Evolutionary conservation across 2,329 filamentous ascomycete genomes (phyloP), one percentile per base, ranked within the genome.

Genomic region (Cadophora malorum): DNA sequence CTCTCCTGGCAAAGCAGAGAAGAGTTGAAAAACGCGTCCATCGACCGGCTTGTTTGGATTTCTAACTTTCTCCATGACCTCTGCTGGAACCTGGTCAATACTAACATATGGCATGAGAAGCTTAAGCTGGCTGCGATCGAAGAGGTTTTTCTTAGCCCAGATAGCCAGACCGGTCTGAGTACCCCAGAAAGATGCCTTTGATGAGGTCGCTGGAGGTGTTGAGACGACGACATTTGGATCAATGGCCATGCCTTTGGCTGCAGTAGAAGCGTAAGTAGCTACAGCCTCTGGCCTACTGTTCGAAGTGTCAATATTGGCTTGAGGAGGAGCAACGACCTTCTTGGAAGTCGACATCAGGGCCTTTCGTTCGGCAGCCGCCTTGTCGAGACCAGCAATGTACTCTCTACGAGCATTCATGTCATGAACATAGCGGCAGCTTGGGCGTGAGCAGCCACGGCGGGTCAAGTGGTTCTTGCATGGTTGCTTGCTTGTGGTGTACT

Each of bases 1-100:
- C 28, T 70, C 70, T 47, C 56, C 58, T 5, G 70, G 68, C 50
- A 71, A 59, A 5, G 25, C 2, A 9, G 47, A 8, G 63, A 71
- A 68, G 25, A 35, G 28, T 59, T 63, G n/a, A 28, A 69, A 66
- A 2, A 25, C 28, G n/a, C 9, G 25, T 16, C 35, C 38, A 21
- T 28, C 23, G 31, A 23, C 55, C 35, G 55, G 21, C 9, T 59
- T 35, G 31, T 9, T 16, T 25, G 55, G 6, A 3, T 41, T 59
- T 33, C 14, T 41, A 8, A 59, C n/a, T 5, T 21, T n/a, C 4
- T 23, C 21, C 10, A 59, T 14, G n/a, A 38, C 19, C 4, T 38
- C 12, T 16, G 63, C 19, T 14, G 63, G 55, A 19, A 65, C 10
- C 10, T 49, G 14, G 53, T 58, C 41, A 23, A 47, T 19, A 33